A percentile compares a stretch with the other conserved stretches of the same genome.
Evolutionary conservation across 768 basidiomycete species (phyloP).

Genomic region (Lyophyllum semitale): DNA sequence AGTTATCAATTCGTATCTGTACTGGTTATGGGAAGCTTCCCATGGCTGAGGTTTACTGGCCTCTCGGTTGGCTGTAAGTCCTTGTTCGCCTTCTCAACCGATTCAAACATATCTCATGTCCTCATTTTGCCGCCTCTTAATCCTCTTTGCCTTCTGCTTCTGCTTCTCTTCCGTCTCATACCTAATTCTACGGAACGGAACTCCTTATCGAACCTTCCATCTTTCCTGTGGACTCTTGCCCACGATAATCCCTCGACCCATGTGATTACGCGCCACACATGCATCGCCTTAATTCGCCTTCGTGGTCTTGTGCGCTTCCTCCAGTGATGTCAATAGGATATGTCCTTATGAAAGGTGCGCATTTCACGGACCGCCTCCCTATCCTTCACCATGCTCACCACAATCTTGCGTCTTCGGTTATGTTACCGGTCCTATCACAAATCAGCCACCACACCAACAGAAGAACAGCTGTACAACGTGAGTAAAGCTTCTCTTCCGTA

Average conservation of each 20-base stretch:
- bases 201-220: constrained; percentile 2
- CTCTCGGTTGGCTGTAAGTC: constrained; percentile 50
- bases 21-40: constrained; percentile 49
- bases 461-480: constrained; percentile 57
- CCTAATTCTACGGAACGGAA: constrained; percentile 2
- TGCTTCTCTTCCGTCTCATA: constrained; percentile 1
- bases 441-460: constrained; percentile 51
- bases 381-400: constrained; percentile 11
- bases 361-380: constrained; percentile 9
- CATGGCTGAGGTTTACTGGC: constrained; percentile 56
- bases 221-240: background rate
- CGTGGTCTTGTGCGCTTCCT: constrained; percentile 1
- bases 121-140: constrained; percentile 4
- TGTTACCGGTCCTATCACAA: constrained; percentile 11
- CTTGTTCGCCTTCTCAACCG: constrained; percentile 6
- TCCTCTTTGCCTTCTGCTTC: constrained; percentile 1
- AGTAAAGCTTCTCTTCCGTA: constrained; percentile 23
- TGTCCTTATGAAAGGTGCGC: constrained; percentile 60
- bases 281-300: constrained; percentile 9
- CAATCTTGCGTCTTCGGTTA: constrained; percentile 12
- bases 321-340: constrained; percentile 61
- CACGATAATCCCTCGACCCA: background rate
- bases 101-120: background rate
- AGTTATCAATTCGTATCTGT: background rate
- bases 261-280: constrained; percentile 9